Conservation (phyloP, 768 basidiomycete genomes). For the Hygrophorus pudorinus region DNA sequence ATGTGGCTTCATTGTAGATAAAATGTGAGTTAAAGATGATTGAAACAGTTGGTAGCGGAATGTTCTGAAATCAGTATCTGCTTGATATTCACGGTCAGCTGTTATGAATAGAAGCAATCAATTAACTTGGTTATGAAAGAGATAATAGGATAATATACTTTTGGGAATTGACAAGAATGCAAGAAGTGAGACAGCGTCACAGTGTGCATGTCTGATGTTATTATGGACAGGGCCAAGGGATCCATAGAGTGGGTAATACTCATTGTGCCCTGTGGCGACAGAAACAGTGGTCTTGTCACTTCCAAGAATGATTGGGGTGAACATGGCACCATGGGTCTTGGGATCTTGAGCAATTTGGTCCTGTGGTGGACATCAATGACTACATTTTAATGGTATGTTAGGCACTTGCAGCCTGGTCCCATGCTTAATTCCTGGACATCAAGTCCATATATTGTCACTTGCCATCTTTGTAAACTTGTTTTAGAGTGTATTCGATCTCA, state of each 20-base stretch:
- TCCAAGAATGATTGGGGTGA: conserved; percentile 22
- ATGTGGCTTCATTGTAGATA: conserved; percentile 11
- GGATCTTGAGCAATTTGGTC: conserved; percentile 17
- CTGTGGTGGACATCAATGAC: conserved; percentile 9
- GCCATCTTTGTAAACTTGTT: no score
- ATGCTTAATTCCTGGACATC: conserved; percentile 27
- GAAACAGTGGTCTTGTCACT: conserved; percentile 35
- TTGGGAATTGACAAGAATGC: conserved; percentile 28
- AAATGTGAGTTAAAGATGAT: conserved; percentile 10
- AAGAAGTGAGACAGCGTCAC: conserved; percentile 18
- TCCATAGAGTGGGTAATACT: conserved; percentile 26
- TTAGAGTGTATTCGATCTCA: conserved; percentile 14
- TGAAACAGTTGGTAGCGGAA: no score
- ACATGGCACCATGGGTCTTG: conserved; percentile 19
- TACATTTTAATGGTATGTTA: neutral
- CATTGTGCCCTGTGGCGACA: conserved; percentile 27
- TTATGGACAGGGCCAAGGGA: conserved; percentile 21
- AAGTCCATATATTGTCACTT: conserved; percentile 19
- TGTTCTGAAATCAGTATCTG: conserved; percentile 9
- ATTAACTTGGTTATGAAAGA: neutral
- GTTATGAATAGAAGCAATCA: neutral
- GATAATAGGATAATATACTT: conserved; percentile 13
- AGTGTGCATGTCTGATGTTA: conserved; percentile 19
- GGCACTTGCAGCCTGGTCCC: conserved; percentile 19
- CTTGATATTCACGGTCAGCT: conserved; percentile 12